Percentiles rank a stretch among this genome's conserved stretches.
Conservation (phyloP, 169 alveolate species). For the Plasmodium inui region DNA sequence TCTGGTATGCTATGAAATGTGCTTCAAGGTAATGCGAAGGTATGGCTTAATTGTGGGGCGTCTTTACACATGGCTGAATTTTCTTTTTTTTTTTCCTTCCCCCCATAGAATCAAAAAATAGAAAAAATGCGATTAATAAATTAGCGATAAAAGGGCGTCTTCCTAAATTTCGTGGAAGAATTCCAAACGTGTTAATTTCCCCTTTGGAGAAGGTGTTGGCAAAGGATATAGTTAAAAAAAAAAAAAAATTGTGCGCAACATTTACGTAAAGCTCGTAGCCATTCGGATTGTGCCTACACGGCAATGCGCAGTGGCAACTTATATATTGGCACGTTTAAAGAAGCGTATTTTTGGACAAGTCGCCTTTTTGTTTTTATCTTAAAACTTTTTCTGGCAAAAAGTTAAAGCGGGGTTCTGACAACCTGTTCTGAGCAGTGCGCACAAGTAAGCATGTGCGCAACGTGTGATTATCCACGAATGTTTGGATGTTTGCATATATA, state of each 20-base stretch:
- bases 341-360: background rate
- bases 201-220: background rate
- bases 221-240: background rate
- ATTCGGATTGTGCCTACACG: background rate
- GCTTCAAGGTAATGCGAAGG: background rate
- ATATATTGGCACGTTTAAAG: background rate
- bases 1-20: constrained; percentile 21
- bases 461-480: background rate
- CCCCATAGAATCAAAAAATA: constrained; percentile 22
- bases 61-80: background rate
- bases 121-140: constrained; percentile 16
- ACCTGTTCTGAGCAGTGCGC: background rate
- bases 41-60: background rate
- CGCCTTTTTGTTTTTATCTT: background rate
- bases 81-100: background rate
- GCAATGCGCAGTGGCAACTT: background rate
- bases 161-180: background rate
- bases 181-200: background rate
- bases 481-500: background rate
- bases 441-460: background rate
- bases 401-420: background rate
- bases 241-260: background rate
- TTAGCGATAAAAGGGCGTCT: background rate
- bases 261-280: background rate
- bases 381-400: background rate